phyloP scores from a whole-genome alignment of 805 yeast species.

The Candida taoyuanica region DNA sequence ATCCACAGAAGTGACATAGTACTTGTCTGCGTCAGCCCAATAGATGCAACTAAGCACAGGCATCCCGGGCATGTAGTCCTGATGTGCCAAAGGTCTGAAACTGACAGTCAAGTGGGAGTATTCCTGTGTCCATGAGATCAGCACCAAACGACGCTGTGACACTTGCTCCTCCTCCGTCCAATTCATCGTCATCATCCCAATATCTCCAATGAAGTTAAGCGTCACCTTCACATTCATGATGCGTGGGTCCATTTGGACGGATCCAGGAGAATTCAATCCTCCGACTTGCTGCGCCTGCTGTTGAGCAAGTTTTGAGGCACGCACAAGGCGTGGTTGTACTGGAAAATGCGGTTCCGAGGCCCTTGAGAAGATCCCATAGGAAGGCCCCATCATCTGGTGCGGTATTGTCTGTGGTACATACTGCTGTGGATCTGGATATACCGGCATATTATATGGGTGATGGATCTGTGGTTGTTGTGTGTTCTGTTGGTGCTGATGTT shows the following conservation, averaged over 20 bases:
- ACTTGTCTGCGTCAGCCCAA: conserved; percentile 46
- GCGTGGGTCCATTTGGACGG: conserved; percentile 1
- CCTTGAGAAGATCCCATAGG: conserved; percentile 4
- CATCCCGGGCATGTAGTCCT: conserved; percentile 34
- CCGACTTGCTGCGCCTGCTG: background rate
- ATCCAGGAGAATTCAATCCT: too few species aligned
- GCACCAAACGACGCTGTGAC: conserved; percentile 44
- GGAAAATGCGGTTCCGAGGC: conserved; percentile 10
- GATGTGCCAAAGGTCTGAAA: conserved; percentile 34
- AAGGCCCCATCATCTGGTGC: background rate
- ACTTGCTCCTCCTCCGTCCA: conserved; percentile 45
- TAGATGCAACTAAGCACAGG: conserved; percentile 55
- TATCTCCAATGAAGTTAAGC: conserved; percentile 14
- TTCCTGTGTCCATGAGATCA: conserved; percentile 36
- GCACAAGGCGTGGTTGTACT: conserved; percentile 13
- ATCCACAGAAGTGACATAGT: conserved; percentile 62
- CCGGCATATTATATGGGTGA: background rate
- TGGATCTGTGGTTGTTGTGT: conserved; percentile 1
- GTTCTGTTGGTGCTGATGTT: background rate
- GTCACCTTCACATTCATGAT: conserved; percentile 16
- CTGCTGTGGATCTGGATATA: background rate
- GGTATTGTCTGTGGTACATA: background rate
- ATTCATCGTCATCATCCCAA: conserved; percentile 31
- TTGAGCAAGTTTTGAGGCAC: conserved; percentile 12
- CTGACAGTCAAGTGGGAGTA: conserved; percentile 33